Percentiles rank a stretch among this genome's conserved stretches.
These are phyloP conservation scores for Solanum pinnatisectum DNA, from an alignment of 257 asterid genomes.

Conservation along the genomic window DNA sequence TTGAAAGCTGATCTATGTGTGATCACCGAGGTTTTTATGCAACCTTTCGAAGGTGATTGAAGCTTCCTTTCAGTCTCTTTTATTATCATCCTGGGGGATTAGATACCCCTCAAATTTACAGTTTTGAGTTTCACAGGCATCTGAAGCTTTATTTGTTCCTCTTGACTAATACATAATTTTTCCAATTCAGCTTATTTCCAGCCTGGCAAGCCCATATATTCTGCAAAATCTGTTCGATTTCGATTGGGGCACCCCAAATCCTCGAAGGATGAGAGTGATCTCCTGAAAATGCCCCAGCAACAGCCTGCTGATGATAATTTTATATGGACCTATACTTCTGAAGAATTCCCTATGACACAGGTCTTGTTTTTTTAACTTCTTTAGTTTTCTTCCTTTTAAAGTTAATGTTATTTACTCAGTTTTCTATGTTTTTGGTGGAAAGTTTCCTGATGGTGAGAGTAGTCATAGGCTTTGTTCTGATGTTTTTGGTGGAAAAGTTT, in stretches of 20 bases:
- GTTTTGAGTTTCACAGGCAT: neutral
- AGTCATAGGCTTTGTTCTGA: neutral
- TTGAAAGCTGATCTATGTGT: conserved; percentile 55
- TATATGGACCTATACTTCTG: conserved; percentile 73
- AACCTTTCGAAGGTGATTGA: conserved; percentile 69
- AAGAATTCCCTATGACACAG: conserved; percentile 62
- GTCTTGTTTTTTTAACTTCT: conserved; percentile 11
- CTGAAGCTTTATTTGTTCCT: neutral
- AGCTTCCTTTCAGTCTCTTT: neutral
- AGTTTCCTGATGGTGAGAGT: neutral
- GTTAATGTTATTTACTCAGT: neutral
- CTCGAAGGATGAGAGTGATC: conserved; percentile 11
- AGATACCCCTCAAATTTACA: neutral
- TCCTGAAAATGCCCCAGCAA: conserved; percentile 21
- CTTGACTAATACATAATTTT: neutral
- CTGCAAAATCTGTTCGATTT: conserved; percentile 60
- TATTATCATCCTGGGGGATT: neutral
- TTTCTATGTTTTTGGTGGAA: neutral
- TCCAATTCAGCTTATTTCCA: conserved; percentile 59
- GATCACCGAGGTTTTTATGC: conserved; percentile 57
- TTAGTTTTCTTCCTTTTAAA: neutral
- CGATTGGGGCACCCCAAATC: conserved; percentile 58
- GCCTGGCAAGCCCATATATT: conserved; percentile 55
- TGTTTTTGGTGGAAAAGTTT: neutral
- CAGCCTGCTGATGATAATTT: conserved; percentile 64